A percentile compares a stretch with the other conserved stretches of the same genome.
Evolutionary conservation across 331 rosid species (phyloP).

Genomic region (Quercus lobata): DNA sequence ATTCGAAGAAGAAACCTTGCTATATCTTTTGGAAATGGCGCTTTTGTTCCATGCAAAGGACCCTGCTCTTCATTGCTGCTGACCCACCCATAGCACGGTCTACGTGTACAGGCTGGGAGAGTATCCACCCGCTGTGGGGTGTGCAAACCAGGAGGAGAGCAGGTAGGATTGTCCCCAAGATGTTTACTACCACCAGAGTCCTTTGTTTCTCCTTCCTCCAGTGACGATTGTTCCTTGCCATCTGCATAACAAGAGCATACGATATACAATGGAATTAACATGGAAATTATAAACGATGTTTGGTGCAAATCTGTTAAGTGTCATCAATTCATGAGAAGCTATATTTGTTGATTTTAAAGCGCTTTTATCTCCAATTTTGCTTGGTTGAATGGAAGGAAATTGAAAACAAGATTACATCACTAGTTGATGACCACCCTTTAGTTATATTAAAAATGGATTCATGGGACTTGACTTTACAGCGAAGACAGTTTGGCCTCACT

Average conservation of each 20-base stretch:
- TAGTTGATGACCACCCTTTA: no score
- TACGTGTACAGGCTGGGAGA: slow-evolving; percentile 11
- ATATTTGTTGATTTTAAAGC: no score
- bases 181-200: background rate
- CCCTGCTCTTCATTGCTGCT: slow-evolving; percentile 9
- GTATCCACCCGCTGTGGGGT: background rate
- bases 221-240: background rate
- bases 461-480: no score
- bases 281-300: background rate
- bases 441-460: no score
- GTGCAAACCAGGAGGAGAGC: background rate
- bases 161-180: background rate
- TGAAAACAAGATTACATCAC: no score
- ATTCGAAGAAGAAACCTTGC: slow-evolving; percentile 10
- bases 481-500: no score
- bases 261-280: background rate
- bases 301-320: background rate
- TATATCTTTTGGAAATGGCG: slow-evolving; percentile 25
- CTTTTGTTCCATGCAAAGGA: slow-evolving; percentile 17
- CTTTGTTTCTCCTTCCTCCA: background rate
- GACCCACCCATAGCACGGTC: slow-evolving; percentile 58
- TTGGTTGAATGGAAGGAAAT: no score
- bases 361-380: no score
- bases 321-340: no score
- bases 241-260: slow-evolving; percentile 20